These are phyloP conservation scores for Jackrogersella multiformis DNA, from an alignment of 495 filamentous ascomycete genomes.

Conservation along the genomic window DNA sequence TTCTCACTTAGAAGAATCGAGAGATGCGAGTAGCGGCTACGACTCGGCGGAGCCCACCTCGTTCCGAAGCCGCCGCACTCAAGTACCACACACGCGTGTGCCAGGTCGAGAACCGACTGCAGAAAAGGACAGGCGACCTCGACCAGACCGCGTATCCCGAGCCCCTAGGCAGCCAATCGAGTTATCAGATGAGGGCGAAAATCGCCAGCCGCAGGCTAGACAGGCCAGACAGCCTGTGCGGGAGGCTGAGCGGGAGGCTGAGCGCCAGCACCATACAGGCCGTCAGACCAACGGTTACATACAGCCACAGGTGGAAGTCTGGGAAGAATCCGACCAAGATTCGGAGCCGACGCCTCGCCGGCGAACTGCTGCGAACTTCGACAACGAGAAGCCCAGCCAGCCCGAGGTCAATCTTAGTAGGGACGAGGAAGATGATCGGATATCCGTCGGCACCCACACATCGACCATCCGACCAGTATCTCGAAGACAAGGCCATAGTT, in stretches of 20 bases:
- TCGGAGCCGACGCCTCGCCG: neutral
- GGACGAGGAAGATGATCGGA: constrained; percentile 35
- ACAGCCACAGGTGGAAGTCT: constrained; percentile 19
- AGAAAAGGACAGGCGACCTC: constrained; percentile 38
- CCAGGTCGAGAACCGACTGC: constrained; percentile 21
- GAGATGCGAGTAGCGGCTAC: constrained; percentile 14
- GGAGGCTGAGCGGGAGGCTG: neutral
- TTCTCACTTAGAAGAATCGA: constrained; percentile 25
- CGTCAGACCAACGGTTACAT: constrained; percentile 25
- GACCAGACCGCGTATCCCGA: constrained; percentile 25
- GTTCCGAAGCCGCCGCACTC: constrained; percentile 29
- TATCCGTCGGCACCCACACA: constrained; percentile 39
- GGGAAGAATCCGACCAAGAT: constrained; percentile 13
- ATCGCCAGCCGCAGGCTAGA: constrained; percentile 4
- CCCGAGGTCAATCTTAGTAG: constrained; percentile 1
- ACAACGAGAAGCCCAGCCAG: neutral
- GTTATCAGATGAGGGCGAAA: neutral
- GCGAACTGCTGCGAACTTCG: neutral
- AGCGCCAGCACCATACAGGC: constrained; percentile 1
- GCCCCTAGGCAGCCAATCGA: constrained; percentile 20
- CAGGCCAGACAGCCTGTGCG: constrained; percentile 3
- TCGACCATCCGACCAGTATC: constrained; percentile 42
- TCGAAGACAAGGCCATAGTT: constrained; percentile 24
- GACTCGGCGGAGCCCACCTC: constrained; percentile 19
- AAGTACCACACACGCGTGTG: constrained; percentile 10